Base-by-base conservation (phyloP, 148 eudicot species). In the Amaranthus palmeri region DNA sequence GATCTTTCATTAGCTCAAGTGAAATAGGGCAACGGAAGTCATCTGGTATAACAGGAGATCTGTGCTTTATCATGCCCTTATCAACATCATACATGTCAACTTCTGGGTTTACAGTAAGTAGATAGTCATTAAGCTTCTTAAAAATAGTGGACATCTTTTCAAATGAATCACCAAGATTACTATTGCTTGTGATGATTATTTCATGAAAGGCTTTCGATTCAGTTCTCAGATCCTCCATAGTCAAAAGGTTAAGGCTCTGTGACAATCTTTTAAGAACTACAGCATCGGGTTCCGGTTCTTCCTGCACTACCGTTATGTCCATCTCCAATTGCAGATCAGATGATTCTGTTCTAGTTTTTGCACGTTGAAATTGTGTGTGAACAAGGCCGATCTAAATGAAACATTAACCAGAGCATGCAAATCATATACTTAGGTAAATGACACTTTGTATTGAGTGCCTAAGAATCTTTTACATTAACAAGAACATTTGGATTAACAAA, bases 21-120 rank as follows among this genome's bases (percentile, higher is more conserved):
- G 98, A 90, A 72, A 93, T 86, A 25, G 98, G 98, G 59, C 98
- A 93, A 10, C 96, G 93, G 70, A 93, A 93, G 73, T 93, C 98
- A 79, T 93, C 96, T 15, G 98, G 98, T 51, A 93, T 88, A 14
- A 90, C 90, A 36, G 95, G 98, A 58, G 96, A 90, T 69, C 91
- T 78, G 67, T 90, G 95, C 89, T 84, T 90, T 43, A 83, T 78
- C 76, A 85, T 77, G 73, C 76, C 74, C 78, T 86, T 83, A 54
- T 90, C 92, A 65, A 63, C 76, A 74, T 83, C 92, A 50, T 61
- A 52, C 75, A 76, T 72, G 54, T 85, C 89, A 61, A 76, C 56
- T 56, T 87, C 92, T 41, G 92, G 82, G 79, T 73, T 86, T 55
- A 76, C 72, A 54, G 71, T 77, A 71, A 83, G 79, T 59, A 84